A percentile compares a stretch with the other conserved stretches of the same genome.
These are phyloP conservation scores for Neoarthrinium moseri DNA, from an alignment of 2,329 filamentous ascomycete genomes.

Conservation along the genomic window DNA sequence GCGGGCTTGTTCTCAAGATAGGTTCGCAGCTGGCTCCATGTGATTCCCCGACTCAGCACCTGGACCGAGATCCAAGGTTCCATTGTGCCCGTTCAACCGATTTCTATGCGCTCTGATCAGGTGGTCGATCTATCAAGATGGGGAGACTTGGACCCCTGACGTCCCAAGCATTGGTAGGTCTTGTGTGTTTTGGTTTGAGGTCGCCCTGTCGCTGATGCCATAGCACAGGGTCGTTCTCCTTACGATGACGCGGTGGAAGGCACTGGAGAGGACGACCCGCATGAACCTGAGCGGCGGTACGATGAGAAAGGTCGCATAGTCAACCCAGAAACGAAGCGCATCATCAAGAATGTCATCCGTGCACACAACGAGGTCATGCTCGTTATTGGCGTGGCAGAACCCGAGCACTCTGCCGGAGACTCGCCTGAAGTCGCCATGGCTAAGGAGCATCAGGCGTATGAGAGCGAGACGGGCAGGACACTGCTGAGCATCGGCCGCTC, in stretches of 20 bases:
- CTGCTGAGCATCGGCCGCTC: conserved; percentile 33
- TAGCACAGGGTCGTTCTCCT: conserved; percentile 53
- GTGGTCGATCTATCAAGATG: conserved; percentile 46
- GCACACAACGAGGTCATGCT: conserved; percentile 64
- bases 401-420: conserved; percentile 44
- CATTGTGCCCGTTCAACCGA: too few species aligned
- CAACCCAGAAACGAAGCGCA: conserved; percentile 52
- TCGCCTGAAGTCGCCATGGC: conserved; percentile 35
- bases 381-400: conserved; percentile 61
- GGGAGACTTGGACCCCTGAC: conserved; percentile 55
- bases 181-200: neutral
- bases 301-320: conserved; percentile 55
- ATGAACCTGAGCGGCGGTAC: conserved; percentile 46
- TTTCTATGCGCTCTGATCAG: too few species aligned
- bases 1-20: too few species aligned
- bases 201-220: conserved; percentile 1
- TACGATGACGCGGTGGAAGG: conserved; percentile 57
- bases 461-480: conserved; percentile 43
- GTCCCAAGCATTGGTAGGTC: conserved; percentile 53
- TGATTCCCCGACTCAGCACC: too few species aligned
- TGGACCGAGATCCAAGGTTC: too few species aligned
- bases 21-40: too few species aligned
- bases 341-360: conserved; percentile 57
- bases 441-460: conserved; percentile 44
- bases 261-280: conserved; percentile 40